A percentile compares a stretch with the other conserved stretches of the same genome.
These are phyloP conservation scores for Fusarium sp. DNA, from an alignment of 2,329 filamentous ascomycete genomes.

Conservation along the genomic window DNA sequence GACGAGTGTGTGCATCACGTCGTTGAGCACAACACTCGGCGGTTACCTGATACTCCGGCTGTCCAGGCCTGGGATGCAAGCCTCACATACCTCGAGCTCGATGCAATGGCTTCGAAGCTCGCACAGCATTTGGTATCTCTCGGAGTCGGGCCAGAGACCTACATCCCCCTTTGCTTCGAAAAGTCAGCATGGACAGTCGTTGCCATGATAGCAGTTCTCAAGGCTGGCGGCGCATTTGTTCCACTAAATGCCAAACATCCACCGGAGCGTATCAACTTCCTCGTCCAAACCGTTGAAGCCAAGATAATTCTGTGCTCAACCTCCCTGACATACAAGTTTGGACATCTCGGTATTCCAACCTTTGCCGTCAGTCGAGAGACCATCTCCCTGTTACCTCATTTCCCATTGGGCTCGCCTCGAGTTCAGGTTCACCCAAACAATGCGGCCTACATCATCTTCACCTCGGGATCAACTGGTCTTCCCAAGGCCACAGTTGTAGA, in stretches of 20 bases:
- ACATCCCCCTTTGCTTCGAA: slow-evolving; percentile 52
- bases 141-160: slow-evolving; percentile 40
- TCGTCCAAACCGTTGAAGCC: slow-evolving; percentile 22
- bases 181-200: slow-evolving; percentile 52
- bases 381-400: not conserved
- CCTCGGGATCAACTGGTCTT: slow-evolving; percentile 35
- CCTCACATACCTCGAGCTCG: slow-evolving; percentile 51
- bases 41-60: slow-evolving; percentile 48
- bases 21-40: slow-evolving; percentile 51
- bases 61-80: slow-evolving; percentile 59
- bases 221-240: slow-evolving; percentile 48
- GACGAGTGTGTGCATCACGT: slow-evolving; percentile 55
- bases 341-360: not conserved
- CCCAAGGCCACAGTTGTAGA: slow-evolving; percentile 38
- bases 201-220: slow-evolving; percentile 51
- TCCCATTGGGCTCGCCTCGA: not conserved
- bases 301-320: slow-evolving; percentile 26
- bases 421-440: not conserved
- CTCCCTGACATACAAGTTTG: slow-evolving; percentile 1
- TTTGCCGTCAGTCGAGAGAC: not conserved
- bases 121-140: slow-evolving; percentile 54
- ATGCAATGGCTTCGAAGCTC: slow-evolving; percentile 23
- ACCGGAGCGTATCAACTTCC: slow-evolving; percentile 34
- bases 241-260: slow-evolving; percentile 54
- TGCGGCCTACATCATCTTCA: slow-evolving; percentile 37